A percentile compares a stretch with the other conserved stretches of the same genome.
Evolutionary conservation across 352 stramenopile species (phyloP).

Genomic region (Globisporangium spinosum): DNA sequence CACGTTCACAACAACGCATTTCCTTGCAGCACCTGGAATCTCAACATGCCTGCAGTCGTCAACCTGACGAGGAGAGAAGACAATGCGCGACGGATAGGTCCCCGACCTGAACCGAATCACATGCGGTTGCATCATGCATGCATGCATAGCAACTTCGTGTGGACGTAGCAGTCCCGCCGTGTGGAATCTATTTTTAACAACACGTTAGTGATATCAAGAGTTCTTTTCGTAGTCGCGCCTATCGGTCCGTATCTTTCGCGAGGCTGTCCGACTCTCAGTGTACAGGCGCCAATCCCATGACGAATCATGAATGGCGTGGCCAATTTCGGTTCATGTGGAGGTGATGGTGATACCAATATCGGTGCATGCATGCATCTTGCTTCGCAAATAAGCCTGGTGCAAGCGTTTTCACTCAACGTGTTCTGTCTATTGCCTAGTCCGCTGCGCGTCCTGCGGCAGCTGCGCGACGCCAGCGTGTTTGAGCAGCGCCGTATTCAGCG

Average conservation of each 20-base stretch:
- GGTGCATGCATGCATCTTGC: neutral
- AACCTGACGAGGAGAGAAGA: no score
- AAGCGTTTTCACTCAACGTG: neutral
- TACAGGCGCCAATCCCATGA: neutral
- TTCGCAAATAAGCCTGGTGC: neutral
- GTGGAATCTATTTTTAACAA: no score
- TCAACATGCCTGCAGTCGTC: no score
- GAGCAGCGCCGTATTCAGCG: constrained; percentile 49
- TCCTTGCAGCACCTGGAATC: no score
- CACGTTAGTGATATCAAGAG: neutral
- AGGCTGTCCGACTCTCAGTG: neutral
- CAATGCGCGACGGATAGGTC: no score
- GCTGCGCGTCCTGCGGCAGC: constrained; percentile 7
- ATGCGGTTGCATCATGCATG: no score
- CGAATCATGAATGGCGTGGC: neutral
- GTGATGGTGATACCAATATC: neutral
- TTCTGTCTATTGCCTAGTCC: constrained; percentile 5
- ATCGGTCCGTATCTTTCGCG: neutral
- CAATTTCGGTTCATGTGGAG: neutral
- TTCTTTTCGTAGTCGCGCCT: neutral
- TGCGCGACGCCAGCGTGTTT: constrained; percentile 27
- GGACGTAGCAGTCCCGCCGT: no score
- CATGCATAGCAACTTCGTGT: no score
- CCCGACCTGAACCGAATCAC: no score
- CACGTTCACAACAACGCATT: no score